phyloP scores from a whole-genome alignment of 495 filamentous ascomycete genomes.

The Monascus purpureus region DNA sequence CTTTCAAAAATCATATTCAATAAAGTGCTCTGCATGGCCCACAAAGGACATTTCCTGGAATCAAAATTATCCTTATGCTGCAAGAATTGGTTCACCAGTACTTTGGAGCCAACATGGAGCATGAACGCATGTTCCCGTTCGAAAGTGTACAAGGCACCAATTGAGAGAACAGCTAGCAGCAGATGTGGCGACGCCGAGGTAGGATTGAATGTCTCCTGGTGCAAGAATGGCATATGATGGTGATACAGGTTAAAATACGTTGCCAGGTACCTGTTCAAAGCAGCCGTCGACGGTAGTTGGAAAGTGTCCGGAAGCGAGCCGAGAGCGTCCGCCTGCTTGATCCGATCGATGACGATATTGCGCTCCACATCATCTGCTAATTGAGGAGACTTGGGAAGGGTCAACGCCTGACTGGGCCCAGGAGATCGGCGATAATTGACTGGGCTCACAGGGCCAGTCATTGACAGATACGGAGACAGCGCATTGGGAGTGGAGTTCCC shows the following conservation, averaged over 20 bases:
- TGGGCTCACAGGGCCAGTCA: slow-evolving; percentile 58
- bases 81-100: slow-evolving; percentile 89
- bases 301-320: slow-evolving; percentile 78
- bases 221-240: slow-evolving; percentile 91
- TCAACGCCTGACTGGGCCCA: slow-evolving; percentile 47
- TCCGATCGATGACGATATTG: slow-evolving; percentile 69
- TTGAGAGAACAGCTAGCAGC: slow-evolving; percentile 82
- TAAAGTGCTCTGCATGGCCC: slow-evolving; percentile 92
- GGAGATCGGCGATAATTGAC: slow-evolving; percentile 56
- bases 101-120: slow-evolving; percentile 95
- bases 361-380: slow-evolving; percentile 63
- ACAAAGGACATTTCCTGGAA: slow-evolving; percentile 93
- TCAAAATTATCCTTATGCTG: slow-evolving; percentile 98
- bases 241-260: slow-evolving; percentile 98
- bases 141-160: slow-evolving; percentile 92
- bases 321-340: slow-evolving; percentile 64
- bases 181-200: slow-evolving; percentile 64
- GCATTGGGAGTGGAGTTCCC: slow-evolving; percentile 67
- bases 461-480: slow-evolving; percentile 62
- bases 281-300: slow-evolving; percentile 62
- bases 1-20: slow-evolving; percentile 99
- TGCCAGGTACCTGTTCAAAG: slow-evolving; percentile 77
- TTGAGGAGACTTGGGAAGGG: slow-evolving; percentile 54
- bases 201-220: slow-evolving; percentile 81
- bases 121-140: slow-evolving; percentile 92